A percentile compares a stretch with the other conserved stretches of the same genome.
Evolutionary conservation across 108 stramenopile species (phyloP).

Genomic region (Cylindrotheca closterium): DNA sequence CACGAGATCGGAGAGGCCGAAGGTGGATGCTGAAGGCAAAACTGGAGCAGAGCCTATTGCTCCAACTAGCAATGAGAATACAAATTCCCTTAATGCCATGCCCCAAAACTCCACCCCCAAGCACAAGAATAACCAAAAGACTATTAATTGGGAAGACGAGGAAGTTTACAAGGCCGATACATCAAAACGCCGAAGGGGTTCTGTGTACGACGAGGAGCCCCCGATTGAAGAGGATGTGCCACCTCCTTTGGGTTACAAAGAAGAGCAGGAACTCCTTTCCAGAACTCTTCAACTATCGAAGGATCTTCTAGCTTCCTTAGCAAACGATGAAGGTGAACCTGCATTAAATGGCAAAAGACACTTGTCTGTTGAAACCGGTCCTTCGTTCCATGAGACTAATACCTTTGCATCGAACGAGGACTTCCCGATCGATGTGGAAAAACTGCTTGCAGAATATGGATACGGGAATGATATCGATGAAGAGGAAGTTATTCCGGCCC

Average conservation of each 20-base stretch:
- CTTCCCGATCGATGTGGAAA: no score
- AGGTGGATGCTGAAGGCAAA: slow-evolving; percentile 5
- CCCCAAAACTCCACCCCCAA: not conserved
- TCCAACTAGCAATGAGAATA: not conserved
- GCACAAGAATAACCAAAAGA: slow-evolving; percentile 9
- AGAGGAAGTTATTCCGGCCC: slow-evolving; percentile 10
- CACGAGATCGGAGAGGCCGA: not conserved
- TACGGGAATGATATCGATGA: slow-evolving; percentile 10
- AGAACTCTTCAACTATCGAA: slow-evolving; percentile 33
- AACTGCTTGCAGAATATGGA: not conserved
- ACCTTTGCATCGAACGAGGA: slow-evolving; percentile 1
- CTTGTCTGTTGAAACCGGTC: not conserved
- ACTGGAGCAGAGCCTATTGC: slow-evolving; percentile 12
- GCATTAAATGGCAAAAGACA: no score
- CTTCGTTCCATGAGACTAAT: slow-evolving; percentile 5
- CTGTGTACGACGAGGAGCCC: not conserved
- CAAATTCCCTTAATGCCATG: not conserved
- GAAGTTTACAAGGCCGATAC: slow-evolving; percentile 26
- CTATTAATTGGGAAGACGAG: slow-evolving; percentile 31
- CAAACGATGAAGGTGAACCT: slow-evolving; percentile 18
- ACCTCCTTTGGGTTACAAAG: not conserved
- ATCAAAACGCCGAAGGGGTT: no score
- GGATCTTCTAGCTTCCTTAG: slow-evolving; percentile 22
- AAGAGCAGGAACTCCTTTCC: slow-evolving; percentile 25
- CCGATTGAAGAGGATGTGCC: not conserved